These are phyloP conservation scores for Arabis alpina DNA, from an alignment of 345 rosid species.

Conservation along the genomic window DNA sequence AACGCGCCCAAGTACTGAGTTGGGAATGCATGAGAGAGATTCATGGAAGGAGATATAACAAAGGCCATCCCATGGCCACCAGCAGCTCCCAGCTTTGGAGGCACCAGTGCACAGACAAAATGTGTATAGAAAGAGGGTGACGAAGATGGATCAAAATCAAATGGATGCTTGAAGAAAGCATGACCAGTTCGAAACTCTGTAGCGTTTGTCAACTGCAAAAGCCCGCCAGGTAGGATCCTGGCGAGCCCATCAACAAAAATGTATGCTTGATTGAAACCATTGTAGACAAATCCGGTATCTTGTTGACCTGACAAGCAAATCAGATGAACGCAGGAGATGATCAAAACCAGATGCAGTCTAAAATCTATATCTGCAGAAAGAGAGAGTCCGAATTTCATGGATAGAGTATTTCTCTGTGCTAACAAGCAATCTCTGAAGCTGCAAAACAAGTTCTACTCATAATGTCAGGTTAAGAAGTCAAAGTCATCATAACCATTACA, in stretches of 20 bases:
- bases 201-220: constrained; percentile 55
- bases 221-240: constrained; percentile 45
- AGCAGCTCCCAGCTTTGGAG: constrained; percentile 6
- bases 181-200: constrained; percentile 42
- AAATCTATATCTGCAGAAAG: not conserved
- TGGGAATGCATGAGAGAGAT: constrained; percentile 19
- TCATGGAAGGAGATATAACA: constrained; percentile 43
- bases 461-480: not conserved
- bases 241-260: constrained; percentile 44
- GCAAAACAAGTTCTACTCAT: not conserved
- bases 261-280: constrained; percentile 45
- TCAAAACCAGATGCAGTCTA: constrained; percentile 11
- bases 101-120: constrained; percentile 50
- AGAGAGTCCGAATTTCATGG: not conserved
- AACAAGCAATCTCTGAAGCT: constrained; percentile 5
- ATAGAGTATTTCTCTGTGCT: not conserved
- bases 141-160: constrained; percentile 36
- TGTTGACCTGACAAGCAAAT: constrained; percentile 33
- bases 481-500: constrained; percentile 22
- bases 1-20: constrained; percentile 52
- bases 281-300: constrained; percentile 42
- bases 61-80: constrained; percentile 53
- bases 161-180: constrained; percentile 51
- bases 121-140: constrained; percentile 41
- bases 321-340: constrained; percentile 11